Conservation (phyloP, 371 early-diverging fungal species). For the Mortierella sp. region DNA sequence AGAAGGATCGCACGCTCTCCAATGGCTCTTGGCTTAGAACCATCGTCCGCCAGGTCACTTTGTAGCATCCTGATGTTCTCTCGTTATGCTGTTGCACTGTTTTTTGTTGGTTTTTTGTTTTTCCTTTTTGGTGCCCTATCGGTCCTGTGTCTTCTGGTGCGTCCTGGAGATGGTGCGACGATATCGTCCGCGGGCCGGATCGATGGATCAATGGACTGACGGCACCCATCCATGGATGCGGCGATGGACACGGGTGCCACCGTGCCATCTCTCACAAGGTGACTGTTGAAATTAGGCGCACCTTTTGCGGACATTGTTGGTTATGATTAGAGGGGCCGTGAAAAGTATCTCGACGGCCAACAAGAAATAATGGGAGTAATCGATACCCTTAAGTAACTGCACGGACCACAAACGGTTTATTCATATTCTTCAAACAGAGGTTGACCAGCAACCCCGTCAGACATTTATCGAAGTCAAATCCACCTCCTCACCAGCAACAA, state of each 20-base stretch:
- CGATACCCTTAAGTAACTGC: background rate
- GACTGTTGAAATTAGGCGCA: slow-evolving; percentile 4
- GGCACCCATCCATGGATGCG: background rate
- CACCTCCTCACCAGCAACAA: slow-evolving; percentile 83
- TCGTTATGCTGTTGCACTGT: background rate
- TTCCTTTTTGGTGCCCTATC: background rate
- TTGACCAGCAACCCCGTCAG: background rate
- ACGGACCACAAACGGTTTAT: background rate
- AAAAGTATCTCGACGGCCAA: background rate
- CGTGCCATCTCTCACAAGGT: background rate
- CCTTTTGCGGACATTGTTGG: slow-evolving; percentile 18
- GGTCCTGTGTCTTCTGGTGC: background rate
- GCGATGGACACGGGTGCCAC: background rate
- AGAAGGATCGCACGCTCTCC: no score
- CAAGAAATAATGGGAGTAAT: background rate
- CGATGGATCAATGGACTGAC: slow-evolving; percentile 2
- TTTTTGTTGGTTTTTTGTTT: background rate
- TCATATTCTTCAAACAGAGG: no score
- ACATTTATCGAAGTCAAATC: slow-evolving; percentile 33
- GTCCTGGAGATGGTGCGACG: background rate
- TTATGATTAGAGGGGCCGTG: slow-evolving; percentile 6
- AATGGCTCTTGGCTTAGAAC: background rate
- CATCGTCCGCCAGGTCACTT: no score
- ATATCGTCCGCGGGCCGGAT: background rate
- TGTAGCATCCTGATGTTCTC: background rate